A percentile compares a stretch with the other conserved stretches of the same genome.
phyloP scores from a whole-genome alignment of 108 stramenopile genomes.

The Nannochloropsis salina region DNA sequence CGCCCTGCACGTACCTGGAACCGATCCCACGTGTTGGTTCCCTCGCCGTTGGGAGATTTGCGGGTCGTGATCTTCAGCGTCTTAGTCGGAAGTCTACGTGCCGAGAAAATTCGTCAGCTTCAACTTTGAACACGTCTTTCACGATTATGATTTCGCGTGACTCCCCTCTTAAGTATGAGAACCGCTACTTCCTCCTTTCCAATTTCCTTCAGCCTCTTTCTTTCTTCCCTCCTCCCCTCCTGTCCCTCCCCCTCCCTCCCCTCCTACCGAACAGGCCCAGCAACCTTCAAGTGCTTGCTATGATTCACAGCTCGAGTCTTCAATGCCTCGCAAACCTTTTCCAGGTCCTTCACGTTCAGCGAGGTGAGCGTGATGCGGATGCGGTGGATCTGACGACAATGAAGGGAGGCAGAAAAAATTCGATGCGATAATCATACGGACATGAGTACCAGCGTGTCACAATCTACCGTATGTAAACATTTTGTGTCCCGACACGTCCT shows the following conservation, averaged over 20 bases:
- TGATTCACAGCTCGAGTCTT: constrained; percentile 84
- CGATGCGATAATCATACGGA: background rate
- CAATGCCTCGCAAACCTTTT: constrained; percentile 94
- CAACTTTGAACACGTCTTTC: background rate
- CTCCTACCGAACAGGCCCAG: constrained; percentile 2
- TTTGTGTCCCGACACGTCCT: too few species aligned
- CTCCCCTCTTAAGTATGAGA: too few species aligned
- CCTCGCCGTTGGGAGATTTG: constrained; percentile 98
- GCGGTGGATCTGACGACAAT: constrained; percentile 64
- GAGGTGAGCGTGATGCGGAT: constrained; percentile 99
- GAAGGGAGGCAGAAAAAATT: background rate
- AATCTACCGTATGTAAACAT: too few species aligned
- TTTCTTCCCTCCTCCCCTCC: background rate
- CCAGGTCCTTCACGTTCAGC: constrained; percentile 93
- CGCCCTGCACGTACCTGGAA: constrained; percentile 78
- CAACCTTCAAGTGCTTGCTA: background rate
- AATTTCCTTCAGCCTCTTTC: background rate
- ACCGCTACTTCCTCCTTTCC: too few species aligned
- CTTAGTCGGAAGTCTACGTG: constrained; percentile 99
- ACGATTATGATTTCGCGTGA: background rate
- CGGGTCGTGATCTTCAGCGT: constrained; percentile 90
- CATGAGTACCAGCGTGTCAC: too few species aligned
- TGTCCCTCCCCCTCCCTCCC: background rate
- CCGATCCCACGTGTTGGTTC: constrained; percentile 99
- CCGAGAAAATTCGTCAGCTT: constrained; percentile 61